phyloP scores from a whole-genome alignment of 768 basidiomycete genomes.

The Lentinula raphanica region DNA sequence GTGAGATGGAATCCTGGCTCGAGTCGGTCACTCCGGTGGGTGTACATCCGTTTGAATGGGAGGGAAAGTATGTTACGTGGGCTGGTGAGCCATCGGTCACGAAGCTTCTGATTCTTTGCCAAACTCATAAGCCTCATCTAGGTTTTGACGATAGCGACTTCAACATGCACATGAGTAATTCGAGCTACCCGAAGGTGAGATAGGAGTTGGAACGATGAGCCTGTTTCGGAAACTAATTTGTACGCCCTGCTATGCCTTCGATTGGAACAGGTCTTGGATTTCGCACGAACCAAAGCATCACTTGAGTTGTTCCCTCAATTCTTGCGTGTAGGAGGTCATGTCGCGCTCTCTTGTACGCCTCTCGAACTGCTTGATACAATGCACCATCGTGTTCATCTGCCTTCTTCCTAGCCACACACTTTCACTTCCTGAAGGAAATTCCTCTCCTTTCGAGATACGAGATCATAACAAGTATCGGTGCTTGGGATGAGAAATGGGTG shows the following conservation, averaged over 20 bases:
- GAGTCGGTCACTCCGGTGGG: constrained; percentile 4
- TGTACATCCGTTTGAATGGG: neutral
- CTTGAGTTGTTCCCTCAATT: constrained; percentile 31
- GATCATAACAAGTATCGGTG: constrained; percentile 34
- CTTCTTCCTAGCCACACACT: constrained; percentile 37
- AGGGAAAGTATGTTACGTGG: neutral
- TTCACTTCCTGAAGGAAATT: constrained; percentile 47
- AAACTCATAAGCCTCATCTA: constrained; percentile 16
- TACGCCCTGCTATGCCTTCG: neutral
- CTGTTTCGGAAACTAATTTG: neutral
- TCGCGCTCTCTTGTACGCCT: constrained; percentile 35
- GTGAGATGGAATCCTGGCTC: neutral
- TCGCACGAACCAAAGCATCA: constrained; percentile 2
- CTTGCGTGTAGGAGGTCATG: constrained; percentile 32
- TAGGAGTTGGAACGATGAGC: neutral
- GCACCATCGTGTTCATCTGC: too few relatives aligned
- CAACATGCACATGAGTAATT: constrained; percentile 75
- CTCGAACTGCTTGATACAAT: too few relatives aligned
- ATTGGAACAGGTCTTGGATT: constrained; percentile 1
- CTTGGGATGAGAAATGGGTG: constrained; percentile 58
- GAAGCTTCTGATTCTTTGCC: too few relatives aligned
- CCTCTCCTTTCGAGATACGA: constrained; percentile 39
- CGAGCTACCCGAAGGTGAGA: constrained; percentile 73
- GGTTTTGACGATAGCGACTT: constrained; percentile 72
- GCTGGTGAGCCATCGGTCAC: too few relatives aligned